Percentiles rank a stretch among this genome's conserved stretches.
Evolutionary conservation across 106 monocot genomes (phyloP).

Genomic region (Agapanthus africanus): DNA sequence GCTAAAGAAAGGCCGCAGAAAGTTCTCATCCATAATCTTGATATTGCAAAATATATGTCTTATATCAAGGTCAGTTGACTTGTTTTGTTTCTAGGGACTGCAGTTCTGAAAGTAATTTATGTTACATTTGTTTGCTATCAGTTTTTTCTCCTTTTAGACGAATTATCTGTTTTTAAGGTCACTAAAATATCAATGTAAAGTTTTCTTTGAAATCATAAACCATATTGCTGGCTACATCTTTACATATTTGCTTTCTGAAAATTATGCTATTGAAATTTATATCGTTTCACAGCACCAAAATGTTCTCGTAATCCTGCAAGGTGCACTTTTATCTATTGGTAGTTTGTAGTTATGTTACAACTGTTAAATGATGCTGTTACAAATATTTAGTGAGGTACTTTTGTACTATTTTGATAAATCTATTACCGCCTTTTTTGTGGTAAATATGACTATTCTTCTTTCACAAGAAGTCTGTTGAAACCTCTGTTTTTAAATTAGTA

Average conservation of each 20-base stretch:
- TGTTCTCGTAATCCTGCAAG: background rate
- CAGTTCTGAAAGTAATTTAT: background rate
- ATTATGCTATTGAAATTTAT: background rate
- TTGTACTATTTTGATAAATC: no score
- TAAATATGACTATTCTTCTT: background rate
- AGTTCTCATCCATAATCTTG: constrained; percentile 20
- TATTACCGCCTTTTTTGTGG: no score
- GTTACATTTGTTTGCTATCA: background rate
- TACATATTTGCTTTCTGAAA: background rate
- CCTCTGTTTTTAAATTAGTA: no score
- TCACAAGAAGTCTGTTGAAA: background rate
- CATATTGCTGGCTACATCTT: background rate
- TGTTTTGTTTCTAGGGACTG: background rate
- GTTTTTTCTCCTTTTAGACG: background rate
- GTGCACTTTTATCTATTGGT: background rate
- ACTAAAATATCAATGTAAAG: background rate
- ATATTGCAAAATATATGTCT: constrained; percentile 55
- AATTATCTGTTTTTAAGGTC: background rate
- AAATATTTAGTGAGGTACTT: no score
- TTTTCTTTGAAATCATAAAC: background rate
- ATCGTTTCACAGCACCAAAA: background rate
- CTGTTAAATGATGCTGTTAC: background rate
- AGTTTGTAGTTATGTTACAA: background rate
- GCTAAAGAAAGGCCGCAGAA: constrained; percentile 20
- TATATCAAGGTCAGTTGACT: constrained; percentile 46